These are phyloP conservation scores for Agastache rugosa DNA, from an alignment of 257 asterid genomes.

Conservation along the genomic window DNA sequence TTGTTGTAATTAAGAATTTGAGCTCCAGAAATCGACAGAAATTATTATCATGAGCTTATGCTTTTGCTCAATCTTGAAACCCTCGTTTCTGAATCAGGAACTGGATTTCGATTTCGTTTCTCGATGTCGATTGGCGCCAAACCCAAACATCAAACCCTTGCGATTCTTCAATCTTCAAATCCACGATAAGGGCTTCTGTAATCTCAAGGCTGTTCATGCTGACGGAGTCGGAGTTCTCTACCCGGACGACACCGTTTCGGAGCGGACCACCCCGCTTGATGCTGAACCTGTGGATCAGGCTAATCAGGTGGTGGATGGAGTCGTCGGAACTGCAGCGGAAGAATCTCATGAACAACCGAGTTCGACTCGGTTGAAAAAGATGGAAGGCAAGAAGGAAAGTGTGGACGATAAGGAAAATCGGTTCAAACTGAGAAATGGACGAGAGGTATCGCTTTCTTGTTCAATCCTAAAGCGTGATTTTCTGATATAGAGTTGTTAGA, in stretches of 20 bases:
- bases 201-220: slow-evolving; percentile 46
- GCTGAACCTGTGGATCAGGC: slow-evolving; percentile 39
- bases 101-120: slow-evolving; percentile 31
- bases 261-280: slow-evolving; percentile 45
- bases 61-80: slow-evolving; percentile 64
- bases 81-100: slow-evolving; percentile 47
- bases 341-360: slow-evolving; percentile 37
- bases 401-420: slow-evolving; percentile 48
- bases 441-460: slow-evolving; percentile 59
- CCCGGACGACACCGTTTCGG: slow-evolving; percentile 66
- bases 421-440: slow-evolving; percentile 73
- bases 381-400: slow-evolving; percentile 36
- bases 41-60: slow-evolving; percentile 54
- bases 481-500: background rate
- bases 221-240: slow-evolving; percentile 64
- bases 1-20: background rate
- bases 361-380: slow-evolving; percentile 36
- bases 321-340: slow-evolving; percentile 41
- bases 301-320: slow-evolving; percentile 38
- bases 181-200: slow-evolving; percentile 1
- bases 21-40: background rate
- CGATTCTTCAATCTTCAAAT: slow-evolving; percentile 35
- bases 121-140: slow-evolving; percentile 57
- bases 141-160: slow-evolving; percentile 43
- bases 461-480: background rate